phyloP scores from a whole-genome alignment of 2,329 filamentous ascomycete species.

The Xylariaceae sp. region DNA sequence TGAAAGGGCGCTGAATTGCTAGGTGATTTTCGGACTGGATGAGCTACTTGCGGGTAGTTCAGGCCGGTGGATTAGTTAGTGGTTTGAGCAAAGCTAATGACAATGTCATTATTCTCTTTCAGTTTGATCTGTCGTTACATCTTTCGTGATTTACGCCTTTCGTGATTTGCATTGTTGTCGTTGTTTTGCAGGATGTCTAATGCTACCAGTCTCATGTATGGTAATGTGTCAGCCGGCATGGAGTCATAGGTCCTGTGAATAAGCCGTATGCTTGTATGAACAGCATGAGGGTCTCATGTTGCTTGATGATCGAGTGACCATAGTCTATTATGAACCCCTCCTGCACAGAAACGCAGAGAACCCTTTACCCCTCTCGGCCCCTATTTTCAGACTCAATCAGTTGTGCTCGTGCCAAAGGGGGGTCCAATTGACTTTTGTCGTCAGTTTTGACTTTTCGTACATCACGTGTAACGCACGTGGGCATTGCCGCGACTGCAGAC shows the following conservation, averaged over 20 bases:
- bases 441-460: too few species aligned
- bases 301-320: background rate
- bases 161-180: background rate
- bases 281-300: background rate
- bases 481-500: too few species aligned
- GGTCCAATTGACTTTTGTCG: too few species aligned
- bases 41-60: conserved; percentile 7
- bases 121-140: background rate
- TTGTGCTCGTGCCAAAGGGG: too few species aligned
- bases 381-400: too few species aligned
- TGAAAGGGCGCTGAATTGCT: conserved; percentile 27
- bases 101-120: conserved; percentile 25
- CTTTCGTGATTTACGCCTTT: background rate
- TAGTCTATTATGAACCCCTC: background rate
- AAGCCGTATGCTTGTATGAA: background rate
- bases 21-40: conserved; percentile 25
- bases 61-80: conserved; percentile 28
- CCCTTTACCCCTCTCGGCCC: too few species aligned
- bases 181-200: too few species aligned
- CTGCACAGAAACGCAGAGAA: background rate
- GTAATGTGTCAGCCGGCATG: background rate
- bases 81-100: conserved; percentile 28
- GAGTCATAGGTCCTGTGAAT: background rate
- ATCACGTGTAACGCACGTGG: too few species aligned
- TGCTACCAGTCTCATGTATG: background rate